Conservation (phyloP, 257 asterid species). For the Gentiana dahurica region DNA sequence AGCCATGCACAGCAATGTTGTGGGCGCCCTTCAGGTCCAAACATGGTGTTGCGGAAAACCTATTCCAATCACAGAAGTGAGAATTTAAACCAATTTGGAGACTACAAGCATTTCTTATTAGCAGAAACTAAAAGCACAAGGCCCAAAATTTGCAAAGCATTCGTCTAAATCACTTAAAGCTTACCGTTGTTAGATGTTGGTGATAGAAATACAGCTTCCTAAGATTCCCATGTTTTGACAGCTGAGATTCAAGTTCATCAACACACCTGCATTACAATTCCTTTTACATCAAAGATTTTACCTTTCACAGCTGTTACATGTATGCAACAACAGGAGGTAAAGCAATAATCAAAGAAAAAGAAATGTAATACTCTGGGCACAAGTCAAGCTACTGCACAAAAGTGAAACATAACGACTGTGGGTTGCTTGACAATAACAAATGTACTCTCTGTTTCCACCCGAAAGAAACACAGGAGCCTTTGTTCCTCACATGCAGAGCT, state of each 20-base stretch:
- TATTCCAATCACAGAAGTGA: slow-evolving; percentile 21
- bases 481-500: too few relatives aligned
- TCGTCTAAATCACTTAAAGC: slow-evolving; percentile 13
- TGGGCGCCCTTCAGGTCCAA: slow-evolving; percentile 99
- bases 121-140: neutral
- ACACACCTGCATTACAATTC: slow-evolving; percentile 55
- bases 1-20: slow-evolving; percentile 99
- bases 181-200: slow-evolving; percentile 92
- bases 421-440: too few relatives aligned
- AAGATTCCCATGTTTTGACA: slow-evolving; percentile 84
- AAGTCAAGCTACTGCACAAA: too few relatives aligned
- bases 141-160: neutral
- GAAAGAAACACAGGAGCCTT: too few relatives aligned
- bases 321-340: neutral
- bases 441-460: too few relatives aligned
- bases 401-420: too few relatives aligned
- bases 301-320: too few relatives aligned
- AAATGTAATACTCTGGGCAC: too few relatives aligned
- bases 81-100: slow-evolving; percentile 7
- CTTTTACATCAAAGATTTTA: too few relatives aligned
- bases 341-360: slow-evolving; percentile 7
- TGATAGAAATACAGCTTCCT: slow-evolving; percentile 95
- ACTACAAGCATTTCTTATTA: neutral
- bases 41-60: slow-evolving; percentile 99
- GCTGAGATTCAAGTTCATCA: slow-evolving; percentile 92